Base-by-base conservation (phyloP, 2,329 filamentous ascomycete genomes). In the Hypoxylon sp. region DNA sequence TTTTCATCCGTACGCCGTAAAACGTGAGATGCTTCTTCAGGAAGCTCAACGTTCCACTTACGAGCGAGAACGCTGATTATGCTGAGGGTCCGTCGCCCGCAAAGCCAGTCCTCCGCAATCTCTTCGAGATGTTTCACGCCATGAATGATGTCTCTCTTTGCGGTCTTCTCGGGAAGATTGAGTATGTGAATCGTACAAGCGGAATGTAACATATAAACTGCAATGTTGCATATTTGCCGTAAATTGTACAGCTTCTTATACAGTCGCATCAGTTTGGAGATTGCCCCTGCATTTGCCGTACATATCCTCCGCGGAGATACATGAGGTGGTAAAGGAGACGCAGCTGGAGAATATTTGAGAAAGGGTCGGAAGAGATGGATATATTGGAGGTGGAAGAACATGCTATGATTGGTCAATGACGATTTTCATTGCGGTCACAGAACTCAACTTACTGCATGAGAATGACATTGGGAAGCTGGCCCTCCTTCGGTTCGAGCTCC, bases 301-400 rank as follows among this genome's bases (percentile, higher is more conserved):
- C 95, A 97, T 57, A 97, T 88, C 71, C 94, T 93, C 16, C 95
- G 89, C 0, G 96, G 95, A 6, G 94, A 97, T 16, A 97, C 92
- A 73, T 97, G 93, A 1, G 89, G 81, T 2, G 94, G 95, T 1
- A 97, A 85, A 0, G 94, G 95, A 0, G 94, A 97, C 0, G 89
- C 90, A 5, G 87, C 82, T 51, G 91, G 93, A 2, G 88, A 91
- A 75, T 97, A 98, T 78, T 96, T 97, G 53, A 98, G 85, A 76
- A 98, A 98, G 0, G 96, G 95, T 4, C 95, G 89, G 82, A 97
- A 98, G 3, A 98, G 88, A 74, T 98, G 94, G 65, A 98, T 97
- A 76, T 96, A 97, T 48, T 97, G 89, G 0, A 98, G 85, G 75
- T 98, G 94, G 78, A 95, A 97, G 80, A 98, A 97, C 94, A 98